Evolutionary conservation across 2,329 filamentous ascomycete species (phyloP), one percentile per base, ranked within the genome.

Genomic region (Trichophyton verrucosum): DNA sequence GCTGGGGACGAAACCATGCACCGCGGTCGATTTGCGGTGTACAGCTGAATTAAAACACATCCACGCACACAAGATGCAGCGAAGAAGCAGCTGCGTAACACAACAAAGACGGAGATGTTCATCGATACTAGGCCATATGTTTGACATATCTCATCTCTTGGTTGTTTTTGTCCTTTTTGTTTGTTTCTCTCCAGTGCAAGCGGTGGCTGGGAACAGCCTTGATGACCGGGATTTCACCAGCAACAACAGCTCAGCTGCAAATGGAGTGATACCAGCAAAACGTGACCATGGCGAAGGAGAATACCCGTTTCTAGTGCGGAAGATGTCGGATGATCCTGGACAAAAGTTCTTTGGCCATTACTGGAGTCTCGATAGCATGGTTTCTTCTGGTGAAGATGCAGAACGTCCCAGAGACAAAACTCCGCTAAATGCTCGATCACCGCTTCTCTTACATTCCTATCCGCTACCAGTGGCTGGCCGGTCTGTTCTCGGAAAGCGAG

Each of bases 321-420:
- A 78, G 62, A 78, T 79, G 77, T 75, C 70, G 47, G 65, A 64
- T 4, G 75, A 79, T 47, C 72, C 76, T 51, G 75, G 77, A 9
- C 76, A 79, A 65, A 79, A 78, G 65, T 79, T 79, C 67, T 77
- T 74, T 58, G 66, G 74, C 38, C 70, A 77, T 38, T 78, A 78
- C 64, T 79, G 77, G 77, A 58, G 66, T 17, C 76, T 76, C 59
- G 66, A 64, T 8, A 61, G 11, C 8, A 38, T 38, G 0, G 33
- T 38, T 38, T 38, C 33, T 38, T 38, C 33, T 11, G 33, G 33
- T 13, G 33, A 38, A 11, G 33, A 38, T 9, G 33, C 33, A 13
- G 33, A 38, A 38, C 33, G 3, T 38, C 11, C 7, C 8, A 13
- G 59, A 61, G 27, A 57, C 47, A 24, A n/a, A 36, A 27, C 53